Percentiles rank a stretch among this genome's conserved stretches.
phyloP scores from a whole-genome alignment of 2,329 filamentous ascomycete species.

The Microsporum canis region DNA sequence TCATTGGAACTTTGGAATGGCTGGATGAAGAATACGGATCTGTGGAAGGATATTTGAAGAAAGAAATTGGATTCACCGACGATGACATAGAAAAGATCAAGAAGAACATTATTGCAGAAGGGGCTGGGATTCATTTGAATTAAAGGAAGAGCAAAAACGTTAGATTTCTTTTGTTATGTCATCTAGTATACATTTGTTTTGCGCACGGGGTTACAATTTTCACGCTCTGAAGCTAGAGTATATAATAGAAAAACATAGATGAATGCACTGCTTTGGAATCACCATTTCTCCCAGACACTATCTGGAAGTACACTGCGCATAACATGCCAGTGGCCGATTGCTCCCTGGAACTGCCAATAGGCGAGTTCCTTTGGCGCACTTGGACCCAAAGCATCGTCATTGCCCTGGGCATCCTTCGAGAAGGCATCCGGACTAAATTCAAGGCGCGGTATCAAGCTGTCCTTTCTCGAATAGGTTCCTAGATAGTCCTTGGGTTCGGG shows the following conservation, averaged over 20 bases:
- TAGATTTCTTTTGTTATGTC: neutral
- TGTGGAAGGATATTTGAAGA: conserved; percentile 51
- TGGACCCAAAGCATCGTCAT: neutral
- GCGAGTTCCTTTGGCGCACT: conserved; percentile 43
- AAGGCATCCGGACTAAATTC: conserved; percentile 48
- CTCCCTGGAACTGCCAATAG: conserved; percentile 62
- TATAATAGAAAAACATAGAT: conserved; percentile 3
- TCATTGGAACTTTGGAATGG: conserved; percentile 42
- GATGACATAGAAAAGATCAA: conserved; percentile 42
- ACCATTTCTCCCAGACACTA: conserved; percentile 82
- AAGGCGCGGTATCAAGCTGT: conserved; percentile 67
- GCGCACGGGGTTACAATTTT: conserved; percentile 3
- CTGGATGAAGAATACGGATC: conserved; percentile 51
- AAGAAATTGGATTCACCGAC: conserved; percentile 47
- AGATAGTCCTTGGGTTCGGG: conserved; percentile 57
- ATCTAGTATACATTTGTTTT: conserved; percentile 2
- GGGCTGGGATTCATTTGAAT: conserved; percentile 11
- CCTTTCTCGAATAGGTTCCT: conserved; percentile 55
- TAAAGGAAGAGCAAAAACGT: neutral
- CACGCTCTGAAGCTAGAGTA: neutral
- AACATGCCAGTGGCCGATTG: conserved; percentile 76
- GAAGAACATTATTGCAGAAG: conserved; percentile 38
- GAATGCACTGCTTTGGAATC: conserved; percentile 18
- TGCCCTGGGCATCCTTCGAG: conserved; percentile 12
- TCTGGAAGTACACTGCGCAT: conserved; percentile 76